Percentiles rank a stretch among this genome's conserved stretches.
Evolutionary conservation across 306 rosid genomes (phyloP).

Genomic region (Sophora flavescens): DNA sequence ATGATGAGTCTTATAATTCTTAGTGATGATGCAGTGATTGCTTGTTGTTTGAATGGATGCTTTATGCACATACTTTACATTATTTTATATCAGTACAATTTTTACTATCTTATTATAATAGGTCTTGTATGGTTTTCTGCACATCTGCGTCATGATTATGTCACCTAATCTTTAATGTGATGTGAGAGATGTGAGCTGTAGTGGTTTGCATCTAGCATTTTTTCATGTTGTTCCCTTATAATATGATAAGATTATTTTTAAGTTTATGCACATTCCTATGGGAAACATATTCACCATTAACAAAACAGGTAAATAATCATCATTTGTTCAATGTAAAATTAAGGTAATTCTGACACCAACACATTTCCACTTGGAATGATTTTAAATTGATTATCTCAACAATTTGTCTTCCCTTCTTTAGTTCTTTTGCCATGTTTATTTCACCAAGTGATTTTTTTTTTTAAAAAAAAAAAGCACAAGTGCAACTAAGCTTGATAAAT

Average conservation of each 20-base stretch:
- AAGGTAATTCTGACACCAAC: neutral
- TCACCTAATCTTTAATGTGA: no score
- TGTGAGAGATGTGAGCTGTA: no score
- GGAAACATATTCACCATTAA: neutral
- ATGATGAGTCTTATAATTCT: constrained; percentile 55
- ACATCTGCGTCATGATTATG: no score
- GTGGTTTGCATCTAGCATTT: no score
- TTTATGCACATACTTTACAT: neutral
- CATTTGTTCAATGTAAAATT: neutral
- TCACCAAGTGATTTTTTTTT: no score
- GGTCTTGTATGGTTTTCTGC: no score
- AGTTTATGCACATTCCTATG: neutral
- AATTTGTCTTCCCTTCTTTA: constrained; percentile 1
- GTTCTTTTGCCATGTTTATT: neutral
- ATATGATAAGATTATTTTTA: constrained; percentile 47
- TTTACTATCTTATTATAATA: no score
- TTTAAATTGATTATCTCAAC: neutral
- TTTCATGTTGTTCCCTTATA: constrained; percentile 53
- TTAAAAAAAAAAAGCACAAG: neutral
- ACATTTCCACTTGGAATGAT: constrained; percentile 1
- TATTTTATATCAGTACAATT: no score
- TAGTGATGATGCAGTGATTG: constrained; percentile 50
- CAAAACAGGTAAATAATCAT: neutral
- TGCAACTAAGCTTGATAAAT: neutral
- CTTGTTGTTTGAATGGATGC: constrained; percentile 6